Evolutionary conservation across 495 filamentous ascomycete genomes (phyloP).

Genomic region (Penicillium coprophilum): DNA sequence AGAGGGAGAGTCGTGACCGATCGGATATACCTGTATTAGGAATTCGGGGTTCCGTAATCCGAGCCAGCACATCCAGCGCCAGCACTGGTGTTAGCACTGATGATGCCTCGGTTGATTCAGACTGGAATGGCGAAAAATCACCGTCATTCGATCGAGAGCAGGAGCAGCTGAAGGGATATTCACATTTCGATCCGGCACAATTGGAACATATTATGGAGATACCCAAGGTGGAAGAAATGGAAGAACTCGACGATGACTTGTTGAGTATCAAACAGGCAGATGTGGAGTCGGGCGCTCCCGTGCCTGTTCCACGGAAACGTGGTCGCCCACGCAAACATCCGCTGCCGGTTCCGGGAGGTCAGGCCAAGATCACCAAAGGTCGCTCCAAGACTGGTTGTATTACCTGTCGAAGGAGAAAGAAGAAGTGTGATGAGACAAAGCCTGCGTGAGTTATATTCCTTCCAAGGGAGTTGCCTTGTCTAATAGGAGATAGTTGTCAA

Average conservation of each 20-base stretch:
- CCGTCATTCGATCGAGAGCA: constrained; percentile 26
- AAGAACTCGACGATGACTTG: constrained; percentile 47
- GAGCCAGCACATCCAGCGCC: constrained; percentile 37
- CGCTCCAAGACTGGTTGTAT: constrained; percentile 92
- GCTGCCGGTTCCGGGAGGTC: constrained; percentile 51
- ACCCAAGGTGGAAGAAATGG: constrained; percentile 49
- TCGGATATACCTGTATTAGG: constrained; percentile 25
- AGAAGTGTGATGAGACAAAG: constrained; percentile 97
- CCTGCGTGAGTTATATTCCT: constrained; percentile 53
- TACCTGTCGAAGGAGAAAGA: constrained; percentile 88
- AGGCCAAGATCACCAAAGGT: constrained; percentile 76
- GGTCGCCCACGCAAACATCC: constrained; percentile 87
- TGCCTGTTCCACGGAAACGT: constrained; percentile 53
- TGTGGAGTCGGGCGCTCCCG: constrained; percentile 41
- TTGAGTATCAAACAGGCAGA: constrained; percentile 38
- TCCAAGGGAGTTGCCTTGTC: background rate
- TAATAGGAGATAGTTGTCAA: constrained; percentile 53
- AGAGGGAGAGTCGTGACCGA: constrained; percentile 18
- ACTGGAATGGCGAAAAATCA: constrained; percentile 36
- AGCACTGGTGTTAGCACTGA: constrained; percentile 39
- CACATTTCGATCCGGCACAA: constrained; percentile 26
- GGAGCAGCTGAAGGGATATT: constrained; percentile 19
- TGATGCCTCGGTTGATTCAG: constrained; percentile 40
- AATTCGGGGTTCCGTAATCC: constrained; percentile 30
- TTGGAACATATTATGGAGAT: constrained; percentile 27